Conservation (phyloP, 805 yeast genomes). For the Aciculoconidium aculeatum region DNA sequence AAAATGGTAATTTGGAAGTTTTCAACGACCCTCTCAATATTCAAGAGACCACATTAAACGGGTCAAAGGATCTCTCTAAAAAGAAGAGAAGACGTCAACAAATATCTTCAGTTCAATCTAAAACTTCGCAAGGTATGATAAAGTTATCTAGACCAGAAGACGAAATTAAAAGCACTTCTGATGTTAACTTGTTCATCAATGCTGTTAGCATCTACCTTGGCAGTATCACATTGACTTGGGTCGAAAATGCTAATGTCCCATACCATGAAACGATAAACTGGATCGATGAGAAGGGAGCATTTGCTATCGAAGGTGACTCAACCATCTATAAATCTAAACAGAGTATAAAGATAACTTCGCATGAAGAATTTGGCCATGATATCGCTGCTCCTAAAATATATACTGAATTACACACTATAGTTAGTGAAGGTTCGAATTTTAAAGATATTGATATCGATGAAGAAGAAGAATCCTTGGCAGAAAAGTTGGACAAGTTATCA, state of each 20-base stretch:
- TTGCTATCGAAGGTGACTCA: slow-evolving; percentile 17
- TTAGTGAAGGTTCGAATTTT: slow-evolving; percentile 60
- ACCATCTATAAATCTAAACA: slow-evolving; percentile 35
- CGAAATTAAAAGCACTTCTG: slow-evolving; percentile 27
- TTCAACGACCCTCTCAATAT: slow-evolving; percentile 54
- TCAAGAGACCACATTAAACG: slow-evolving; percentile 10
- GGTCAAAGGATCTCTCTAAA: slow-evolving; percentile 11
- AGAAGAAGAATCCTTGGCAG: slow-evolving; percentile 46
- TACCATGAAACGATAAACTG: slow-evolving; percentile 52
- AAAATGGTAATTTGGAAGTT: slow-evolving; percentile 68
- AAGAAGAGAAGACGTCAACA: slow-evolving; percentile 43
- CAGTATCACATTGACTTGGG: slow-evolving; percentile 47
- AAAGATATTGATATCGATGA: slow-evolving; percentile 47
- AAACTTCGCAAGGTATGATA: slow-evolving; percentile 42
- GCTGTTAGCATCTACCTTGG: slow-evolving; percentile 27
- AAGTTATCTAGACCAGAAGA: slow-evolving; percentile 42
- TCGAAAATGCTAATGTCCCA: slow-evolving; percentile 55
- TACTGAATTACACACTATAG: slow-evolving; percentile 54
- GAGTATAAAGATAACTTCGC: slow-evolving; percentile 33
- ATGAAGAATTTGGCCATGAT: slow-evolving; percentile 42
- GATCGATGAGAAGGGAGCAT: slow-evolving; percentile 28
- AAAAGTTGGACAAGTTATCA: slow-evolving; percentile 39
- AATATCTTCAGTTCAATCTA: slow-evolving; percentile 39
- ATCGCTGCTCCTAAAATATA: slow-evolving; percentile 49
- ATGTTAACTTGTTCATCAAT: slow-evolving; percentile 23